Percentiles rank a stretch among this genome's conserved stretches.
Conservation (phyloP, 139 green algal species). For the Asterochloris erici region DNA sequence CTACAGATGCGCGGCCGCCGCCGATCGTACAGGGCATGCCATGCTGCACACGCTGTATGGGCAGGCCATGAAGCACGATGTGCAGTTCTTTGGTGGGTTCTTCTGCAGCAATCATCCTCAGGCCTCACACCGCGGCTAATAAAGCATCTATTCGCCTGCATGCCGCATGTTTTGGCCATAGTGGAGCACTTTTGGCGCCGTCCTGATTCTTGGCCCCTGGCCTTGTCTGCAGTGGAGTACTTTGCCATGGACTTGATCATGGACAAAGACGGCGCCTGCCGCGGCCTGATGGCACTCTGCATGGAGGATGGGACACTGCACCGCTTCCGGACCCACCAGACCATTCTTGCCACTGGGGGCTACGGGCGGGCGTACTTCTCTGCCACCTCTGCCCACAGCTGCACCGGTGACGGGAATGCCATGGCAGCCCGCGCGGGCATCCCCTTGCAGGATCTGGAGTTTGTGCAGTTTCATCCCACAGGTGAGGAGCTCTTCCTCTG, state of each 20-base stretch:
- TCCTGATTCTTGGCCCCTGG: neutral
- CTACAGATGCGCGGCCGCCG: constrained; percentile 86
- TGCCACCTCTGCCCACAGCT: constrained; percentile 96
- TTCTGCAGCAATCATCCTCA: too few relatives aligned
- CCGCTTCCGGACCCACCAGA: constrained; percentile 87
- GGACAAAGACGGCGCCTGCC: constrained; percentile 79
- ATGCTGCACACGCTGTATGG: constrained; percentile 99
- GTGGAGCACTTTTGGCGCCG: neutral
- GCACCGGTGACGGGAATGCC: constrained; percentile 93
- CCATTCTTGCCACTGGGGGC: constrained; percentile 95
- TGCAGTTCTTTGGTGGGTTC: constrained; percentile 88
- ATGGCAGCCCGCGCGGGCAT: constrained; percentile 94
- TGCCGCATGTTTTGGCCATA: too few relatives aligned
- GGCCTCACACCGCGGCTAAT: too few relatives aligned
- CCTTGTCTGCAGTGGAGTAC: constrained; percentile 87
- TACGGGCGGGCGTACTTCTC: constrained; percentile 97
- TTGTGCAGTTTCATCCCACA: constrained; percentile 98
- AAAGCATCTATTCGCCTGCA: too few relatives aligned
- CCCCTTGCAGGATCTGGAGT: constrained; percentile 92
- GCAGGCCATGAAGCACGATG: constrained; percentile 93
- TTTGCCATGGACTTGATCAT: constrained; percentile 99
- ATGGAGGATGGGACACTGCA: constrained; percentile 98
- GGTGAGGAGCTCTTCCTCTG: constrained; percentile 10
- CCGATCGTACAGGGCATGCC: constrained; percentile 97
- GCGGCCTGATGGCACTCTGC: constrained; percentile 91